Conservation (phyloP, 129 eudicot genomes). For the Flaveria bidentis region DNA sequence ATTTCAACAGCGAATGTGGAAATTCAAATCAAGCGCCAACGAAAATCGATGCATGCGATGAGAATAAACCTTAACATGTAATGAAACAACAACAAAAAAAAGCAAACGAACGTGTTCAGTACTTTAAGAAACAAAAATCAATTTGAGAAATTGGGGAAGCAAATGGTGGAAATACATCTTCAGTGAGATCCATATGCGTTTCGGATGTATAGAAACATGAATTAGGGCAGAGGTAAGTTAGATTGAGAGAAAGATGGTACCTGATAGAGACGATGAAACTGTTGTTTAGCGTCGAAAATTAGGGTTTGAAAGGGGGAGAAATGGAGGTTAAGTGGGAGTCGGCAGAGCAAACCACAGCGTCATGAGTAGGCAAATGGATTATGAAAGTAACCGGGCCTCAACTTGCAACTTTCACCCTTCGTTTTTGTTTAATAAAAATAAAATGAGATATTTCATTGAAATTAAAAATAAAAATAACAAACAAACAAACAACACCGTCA, state of each 20-base stretch:
- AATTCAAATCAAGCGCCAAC: slow-evolving; percentile 7
- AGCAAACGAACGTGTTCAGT: slow-evolving; percentile 6
- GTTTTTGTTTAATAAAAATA: too few relatives aligned
- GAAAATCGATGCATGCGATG: neutral
- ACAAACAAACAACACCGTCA: too few relatives aligned
- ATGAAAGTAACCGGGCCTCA: slow-evolving; percentile 21
- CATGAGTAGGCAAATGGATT: slow-evolving; percentile 32
- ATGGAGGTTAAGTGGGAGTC: slow-evolving; percentile 20
- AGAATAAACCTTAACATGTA: neutral
- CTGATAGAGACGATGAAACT: slow-evolving; percentile 20
- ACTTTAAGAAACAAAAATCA: neutral
- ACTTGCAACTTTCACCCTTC: neutral
- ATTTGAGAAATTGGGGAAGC: neutral
- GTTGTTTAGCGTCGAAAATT: slow-evolving; percentile 14
- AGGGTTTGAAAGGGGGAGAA: slow-evolving; percentile 28
- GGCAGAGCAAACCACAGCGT: slow-evolving; percentile 27
- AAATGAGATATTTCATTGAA: too few relatives aligned
- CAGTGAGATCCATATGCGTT: slow-evolving; percentile 29
- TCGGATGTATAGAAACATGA: neutral
- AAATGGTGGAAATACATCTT: neutral
- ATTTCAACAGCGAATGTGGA: neutral
- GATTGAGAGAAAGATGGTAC: slow-evolving; percentile 8
- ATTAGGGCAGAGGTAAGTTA: neutral
- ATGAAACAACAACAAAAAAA: neutral
- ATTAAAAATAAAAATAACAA: too few relatives aligned